Base-by-base conservation (phyloP, 768 basidiomycete genomes). In the Suillus luteus region DNA sequence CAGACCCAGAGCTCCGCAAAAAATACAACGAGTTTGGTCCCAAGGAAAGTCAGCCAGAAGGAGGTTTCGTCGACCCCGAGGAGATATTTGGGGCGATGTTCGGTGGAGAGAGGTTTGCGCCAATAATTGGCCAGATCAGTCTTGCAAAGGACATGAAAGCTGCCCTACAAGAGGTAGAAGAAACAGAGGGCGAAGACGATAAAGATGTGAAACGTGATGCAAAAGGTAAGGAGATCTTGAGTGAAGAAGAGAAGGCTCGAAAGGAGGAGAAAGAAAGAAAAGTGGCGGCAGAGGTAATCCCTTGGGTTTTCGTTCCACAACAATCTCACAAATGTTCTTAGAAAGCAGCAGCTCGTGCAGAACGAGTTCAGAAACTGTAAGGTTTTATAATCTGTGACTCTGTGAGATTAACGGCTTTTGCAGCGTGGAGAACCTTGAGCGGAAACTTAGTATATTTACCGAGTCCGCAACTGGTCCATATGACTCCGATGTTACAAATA, bases 1-100 rank as follows among this genome's bases (percentile, higher is more conserved):
- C 91, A 1, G 93, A 95, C 66, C 85, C 87, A 3, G 77, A 68
- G 1, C 83, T 94, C 10, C 86, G 94, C 15, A 83, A 84, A 67
- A 93, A 94, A 72, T 96, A 96, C 78, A 95, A 96, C 76, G 92
- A 93, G 72, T 96, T 95, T 72, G 95, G 93, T 1, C 81, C 90
- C 0, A 92, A 90, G 76, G 92, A 90, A 78, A 91, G 86, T 60
- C 87, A 85, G 4, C 82, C 90, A 0, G 93, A 94, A 63, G 93
- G 92, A 37, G 93, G 92, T 2, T 93, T 86, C 68, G 89, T 95
- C 58, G 94, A 96, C 74, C 94, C 94, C 0, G 91, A 93, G 67
- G 89, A 89, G 67, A 85, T 89, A 14, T 89, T 89, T 69, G 85
- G 91, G 6, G 89, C 89, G 12, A 91, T 96, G 65, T 96, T 96